Evolutionary conservation across 1,139 yeast genomes (phyloP), one percentile per base, ranked within the genome.

Genomic region (Zygosaccharomyces pseudobailii): DNA sequence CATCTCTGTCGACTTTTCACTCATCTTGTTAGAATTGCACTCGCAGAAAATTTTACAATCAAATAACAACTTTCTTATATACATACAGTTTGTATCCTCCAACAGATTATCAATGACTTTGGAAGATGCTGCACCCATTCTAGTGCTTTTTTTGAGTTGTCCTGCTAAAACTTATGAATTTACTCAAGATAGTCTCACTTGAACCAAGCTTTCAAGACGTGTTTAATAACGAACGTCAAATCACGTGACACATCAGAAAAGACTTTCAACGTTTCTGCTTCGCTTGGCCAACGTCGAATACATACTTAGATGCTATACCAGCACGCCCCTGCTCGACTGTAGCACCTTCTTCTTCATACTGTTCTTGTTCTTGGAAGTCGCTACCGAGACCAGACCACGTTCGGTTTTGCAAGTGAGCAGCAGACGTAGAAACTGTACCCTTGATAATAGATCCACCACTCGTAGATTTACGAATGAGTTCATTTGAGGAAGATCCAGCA

Each of bases 361-460:
- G 72, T 5, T 70, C 75, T n/a, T 71, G 73, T 3, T 65, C 66
- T 41, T 63, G 59, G 65, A 75, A 87, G 61, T 90, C 97, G 52
- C 94, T 84, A 0, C 98, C 98, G 32, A 92, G 71, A 0, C 98
- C 98, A 0, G 83, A 80, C 98, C 98, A 92, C 21, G 74, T 71
- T 61, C 95, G 76, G 35, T 72, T 72, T 58, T 88, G 95, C 41
- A 92, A 71, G 53, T 77, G 78, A 10, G 76, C 74, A 0, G 97
- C 97, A 0, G 97, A 88, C 0, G 97, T 90, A 0, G 97, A 89
- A 0, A 87, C 85, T 0, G 97, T 88, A 37, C 82, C 82, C 51
- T 80, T 80, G 47, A 90, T 79, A 5, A 89, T 73, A 1, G 83
- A 73, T 21, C 78, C 74, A 36, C 60, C 61, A 7, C 50, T 36